A percentile compares a stretch with the other conserved stretches of the same genome.
phyloP scores from a whole-genome alignment of 768 basidiomycete genomes.

The Mycena indigotica region DNA sequence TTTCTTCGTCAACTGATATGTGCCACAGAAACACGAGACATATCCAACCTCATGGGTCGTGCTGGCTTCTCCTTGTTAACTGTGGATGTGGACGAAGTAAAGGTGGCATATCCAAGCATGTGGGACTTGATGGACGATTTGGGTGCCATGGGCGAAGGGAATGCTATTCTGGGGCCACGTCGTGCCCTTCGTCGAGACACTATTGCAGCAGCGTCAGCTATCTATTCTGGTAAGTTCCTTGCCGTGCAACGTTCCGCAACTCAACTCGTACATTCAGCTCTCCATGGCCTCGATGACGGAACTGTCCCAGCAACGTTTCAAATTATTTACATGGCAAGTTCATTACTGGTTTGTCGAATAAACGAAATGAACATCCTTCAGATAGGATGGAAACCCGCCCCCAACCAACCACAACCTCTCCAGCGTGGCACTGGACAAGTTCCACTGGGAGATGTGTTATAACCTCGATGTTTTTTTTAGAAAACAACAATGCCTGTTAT shows the following conservation, averaged over 20 bases:
- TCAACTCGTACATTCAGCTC: slow-evolving; percentile 46
- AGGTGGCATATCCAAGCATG: slow-evolving; percentile 89
- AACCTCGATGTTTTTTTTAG: slow-evolving; percentile 7
- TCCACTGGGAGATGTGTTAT: slow-evolving; percentile 16
- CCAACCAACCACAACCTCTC: slow-evolving; percentile 63
- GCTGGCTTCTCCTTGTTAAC: slow-evolving; percentile 94
- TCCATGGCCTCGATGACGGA: slow-evolving; percentile 85
- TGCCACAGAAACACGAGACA: slow-evolving; percentile 79
- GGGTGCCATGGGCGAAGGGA: slow-evolving; percentile 95
- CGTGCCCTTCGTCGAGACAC: slow-evolving; percentile 73
- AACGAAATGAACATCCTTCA: slow-evolving; percentile 26
- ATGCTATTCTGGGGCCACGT: slow-evolving; percentile 72
- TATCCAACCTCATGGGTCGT: slow-evolving; percentile 88
- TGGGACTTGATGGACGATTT: slow-evolving; percentile 95
- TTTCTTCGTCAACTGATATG: not conserved
- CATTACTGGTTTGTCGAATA: not conserved
- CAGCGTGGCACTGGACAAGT: slow-evolving; percentile 49
- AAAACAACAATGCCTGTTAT: slow-evolving; percentile 8
- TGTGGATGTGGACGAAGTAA: slow-evolving; percentile 93
- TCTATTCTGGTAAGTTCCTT: slow-evolving; percentile 75
- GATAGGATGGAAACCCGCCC: slow-evolving; percentile 85
- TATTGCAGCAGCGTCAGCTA: slow-evolving; percentile 85
- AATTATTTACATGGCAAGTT: slow-evolving; percentile 85
- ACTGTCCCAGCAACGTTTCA: slow-evolving; percentile 94
- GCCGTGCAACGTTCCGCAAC: not conserved